A percentile compares a stretch with the other conserved stretches of the same genome.
These are phyloP conservation scores for Phytophthora chlamydospora DNA, from an alignment of 352 stramenopile genomes.

Conservation along the genomic window DNA sequence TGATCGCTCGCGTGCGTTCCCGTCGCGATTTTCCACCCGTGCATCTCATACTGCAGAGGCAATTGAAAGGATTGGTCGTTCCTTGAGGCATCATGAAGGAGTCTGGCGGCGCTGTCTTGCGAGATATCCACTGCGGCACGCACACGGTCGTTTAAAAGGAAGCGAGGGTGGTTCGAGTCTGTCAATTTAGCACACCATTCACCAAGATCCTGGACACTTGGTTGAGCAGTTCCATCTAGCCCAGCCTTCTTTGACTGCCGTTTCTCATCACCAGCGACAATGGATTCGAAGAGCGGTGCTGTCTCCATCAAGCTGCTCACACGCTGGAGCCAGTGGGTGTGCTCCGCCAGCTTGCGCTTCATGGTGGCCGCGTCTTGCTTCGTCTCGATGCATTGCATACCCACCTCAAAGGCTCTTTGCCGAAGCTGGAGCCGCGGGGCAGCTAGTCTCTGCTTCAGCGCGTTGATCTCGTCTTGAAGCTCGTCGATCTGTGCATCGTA, in stretches of 20 bases:
- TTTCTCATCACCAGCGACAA: background rate
- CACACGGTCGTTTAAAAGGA: constrained; percentile 46
- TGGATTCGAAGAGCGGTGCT: constrained; percentile 54
- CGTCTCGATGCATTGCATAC: constrained; percentile 40
- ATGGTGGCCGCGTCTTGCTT: constrained; percentile 44
- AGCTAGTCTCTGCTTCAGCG: constrained; percentile 34
- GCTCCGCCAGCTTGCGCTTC: constrained; percentile 53
- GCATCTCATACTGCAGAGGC: constrained; percentile 40
- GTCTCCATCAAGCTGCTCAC: constrained; percentile 56
- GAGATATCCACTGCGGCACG: constrained; percentile 28
- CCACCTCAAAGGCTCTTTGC: constrained; percentile 11
- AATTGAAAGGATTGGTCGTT: constrained; percentile 34
- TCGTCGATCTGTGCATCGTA: constrained; percentile 39
- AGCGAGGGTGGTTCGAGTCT: constrained; percentile 26
- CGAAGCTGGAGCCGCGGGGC: constrained; percentile 3
- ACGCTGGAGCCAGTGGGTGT: constrained; percentile 53
- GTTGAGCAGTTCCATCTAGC: background rate
- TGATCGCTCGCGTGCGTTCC: constrained; percentile 42
- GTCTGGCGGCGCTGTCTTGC: constrained; percentile 37
- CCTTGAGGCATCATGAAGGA: constrained; percentile 38
- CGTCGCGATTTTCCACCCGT: constrained; percentile 56
- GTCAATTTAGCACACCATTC: constrained; percentile 30
- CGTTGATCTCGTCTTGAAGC: constrained; percentile 42
- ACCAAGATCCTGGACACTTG: constrained; percentile 29
- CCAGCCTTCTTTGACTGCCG: constrained; percentile 5